Percentiles rank a stretch among this genome's conserved stretches.
Evolutionary conservation across 495 filamentous ascomycete species (phyloP).

Genomic region (Aspergillus bridgeri): DNA sequence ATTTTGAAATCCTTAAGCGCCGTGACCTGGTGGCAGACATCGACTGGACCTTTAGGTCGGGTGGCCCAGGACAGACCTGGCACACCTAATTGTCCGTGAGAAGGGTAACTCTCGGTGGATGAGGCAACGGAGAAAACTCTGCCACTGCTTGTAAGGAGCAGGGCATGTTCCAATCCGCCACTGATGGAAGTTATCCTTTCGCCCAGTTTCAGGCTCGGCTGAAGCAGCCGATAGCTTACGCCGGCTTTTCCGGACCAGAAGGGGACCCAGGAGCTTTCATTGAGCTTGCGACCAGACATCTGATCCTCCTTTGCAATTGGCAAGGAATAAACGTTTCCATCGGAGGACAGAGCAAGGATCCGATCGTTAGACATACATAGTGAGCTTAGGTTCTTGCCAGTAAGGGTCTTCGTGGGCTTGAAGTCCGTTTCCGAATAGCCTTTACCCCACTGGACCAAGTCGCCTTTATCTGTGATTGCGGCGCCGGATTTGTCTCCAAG

Average conservation of each 20-base stretch:
- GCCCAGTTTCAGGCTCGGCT: slow-evolving; percentile 64
- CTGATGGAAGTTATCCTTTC: slow-evolving; percentile 73
- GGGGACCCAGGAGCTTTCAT: slow-evolving; percentile 69
- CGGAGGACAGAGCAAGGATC: slow-evolving; percentile 71
- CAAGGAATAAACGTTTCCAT: slow-evolving; percentile 82
- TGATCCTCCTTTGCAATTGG: slow-evolving; percentile 75
- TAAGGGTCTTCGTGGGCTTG: slow-evolving; percentile 67
- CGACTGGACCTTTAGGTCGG: slow-evolving; percentile 72
- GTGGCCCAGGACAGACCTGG: slow-evolving; percentile 76
- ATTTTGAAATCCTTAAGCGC: slow-evolving; percentile 63
- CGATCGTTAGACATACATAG: slow-evolving; percentile 75
- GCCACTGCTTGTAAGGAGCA: slow-evolving; percentile 81
- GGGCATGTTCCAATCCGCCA: slow-evolving; percentile 77
- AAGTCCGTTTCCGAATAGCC: slow-evolving; percentile 59
- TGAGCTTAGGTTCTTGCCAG: slow-evolving; percentile 73
- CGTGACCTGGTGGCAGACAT: slow-evolving; percentile 72
- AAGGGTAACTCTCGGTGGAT: slow-evolving; percentile 72
- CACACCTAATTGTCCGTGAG: slow-evolving; percentile 81
- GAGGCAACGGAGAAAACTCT: slow-evolving; percentile 83
- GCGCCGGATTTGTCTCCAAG: slow-evolving; percentile 79
- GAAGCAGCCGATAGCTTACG: slow-evolving; percentile 68
- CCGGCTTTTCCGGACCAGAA: slow-evolving; percentile 59
- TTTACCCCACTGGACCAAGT: slow-evolving; percentile 88
- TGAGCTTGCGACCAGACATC: slow-evolving; percentile 53
- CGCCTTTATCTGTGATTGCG: slow-evolving; percentile 82